These are phyloP conservation scores for Fusarium keratoplasticum DNA, from an alignment of 2,329 filamentous ascomycete species.

Conservation along the genomic window DNA sequence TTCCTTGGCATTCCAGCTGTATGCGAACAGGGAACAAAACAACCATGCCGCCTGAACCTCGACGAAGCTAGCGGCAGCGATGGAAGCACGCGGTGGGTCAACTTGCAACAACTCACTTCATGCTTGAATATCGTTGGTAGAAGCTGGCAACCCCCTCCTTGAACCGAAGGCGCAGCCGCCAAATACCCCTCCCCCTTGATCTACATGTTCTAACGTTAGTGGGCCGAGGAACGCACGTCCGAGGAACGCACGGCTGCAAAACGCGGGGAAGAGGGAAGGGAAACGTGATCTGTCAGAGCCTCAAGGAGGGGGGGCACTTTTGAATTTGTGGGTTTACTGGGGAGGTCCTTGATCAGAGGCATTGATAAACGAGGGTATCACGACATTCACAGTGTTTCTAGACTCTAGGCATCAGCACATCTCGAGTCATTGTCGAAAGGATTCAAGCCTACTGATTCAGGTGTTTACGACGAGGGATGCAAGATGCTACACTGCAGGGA, in stretches of 20 bases:
- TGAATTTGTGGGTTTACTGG: neutral
- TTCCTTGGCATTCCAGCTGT: neutral
- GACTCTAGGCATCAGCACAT: neutral
- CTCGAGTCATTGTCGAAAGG: slow-evolving; percentile 6
- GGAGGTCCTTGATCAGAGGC: neutral
- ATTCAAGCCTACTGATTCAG: neutral
- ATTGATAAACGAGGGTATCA: neutral
- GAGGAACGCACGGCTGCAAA: neutral
- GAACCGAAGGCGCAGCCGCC: neutral
- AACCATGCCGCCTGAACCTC: neutral
- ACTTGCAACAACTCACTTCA: neutral
- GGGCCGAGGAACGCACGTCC: neutral
- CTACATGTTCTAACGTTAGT: neutral
- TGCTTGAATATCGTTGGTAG: neutral
- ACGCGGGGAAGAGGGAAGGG: slow-evolving; percentile 8
- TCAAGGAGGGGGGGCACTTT: neutral
- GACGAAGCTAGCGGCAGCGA: neutral
- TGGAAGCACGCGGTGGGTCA: neutral
- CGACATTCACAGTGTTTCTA: neutral
- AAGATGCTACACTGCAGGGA: neutral
- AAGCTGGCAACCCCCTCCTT: neutral
- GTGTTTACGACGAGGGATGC: neutral
- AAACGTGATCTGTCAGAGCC: neutral
- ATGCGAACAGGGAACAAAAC: neutral
- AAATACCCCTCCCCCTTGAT: neutral